Base-by-base conservation (phyloP, 345 rosid species). In the Angophora floribunda region DNA sequence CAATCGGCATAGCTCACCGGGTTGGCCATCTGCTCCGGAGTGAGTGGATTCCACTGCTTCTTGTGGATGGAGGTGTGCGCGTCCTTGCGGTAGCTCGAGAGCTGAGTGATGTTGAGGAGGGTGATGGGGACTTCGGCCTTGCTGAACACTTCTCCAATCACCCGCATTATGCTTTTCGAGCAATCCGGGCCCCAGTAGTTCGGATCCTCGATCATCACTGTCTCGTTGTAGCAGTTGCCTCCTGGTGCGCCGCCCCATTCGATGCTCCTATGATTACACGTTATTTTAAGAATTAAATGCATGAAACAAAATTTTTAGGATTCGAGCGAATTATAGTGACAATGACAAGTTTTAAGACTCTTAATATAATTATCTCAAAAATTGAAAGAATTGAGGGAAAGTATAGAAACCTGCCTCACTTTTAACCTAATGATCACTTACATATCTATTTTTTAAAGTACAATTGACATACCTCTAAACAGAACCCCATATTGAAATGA, bases 191-290 rank as follows among this genome's bases (percentile, higher is more conserved):
- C 98, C 99, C 99, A 97, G 52, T 96, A 97, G 78, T 88, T 91
- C 13, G 98, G 92, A 51, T 86, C 89, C 90, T 96, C 94, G 16
- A 93, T 91, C 53, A 96, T 91, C 13, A 99, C 90, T 2, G 96
- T 96, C 86, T 97, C 99, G 51, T 91, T 80, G 7, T 99, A 99
- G 86, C 99, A 97, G 86, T 96, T 97, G 63, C 96, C 91, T 28
- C 99, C 99, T 6, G 93, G 92, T 21, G 97, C 97, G 87, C 97
- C 97, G 50, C 92, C 86, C 99, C 99, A 97, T 79, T 96, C 98
- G 92, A 89, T 87, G 90, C 99, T 98, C 97, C 99, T 98, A 86
- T 30, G 32, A 26, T 65, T 26, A 51, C 45, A 32, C 59, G 15
- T 86, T 1, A 5, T 65, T 65, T 65, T 6, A 10, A 15, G 79